Conservation (phyloP, 805 yeast species). For the Candida coquimbonensis region DNA sequence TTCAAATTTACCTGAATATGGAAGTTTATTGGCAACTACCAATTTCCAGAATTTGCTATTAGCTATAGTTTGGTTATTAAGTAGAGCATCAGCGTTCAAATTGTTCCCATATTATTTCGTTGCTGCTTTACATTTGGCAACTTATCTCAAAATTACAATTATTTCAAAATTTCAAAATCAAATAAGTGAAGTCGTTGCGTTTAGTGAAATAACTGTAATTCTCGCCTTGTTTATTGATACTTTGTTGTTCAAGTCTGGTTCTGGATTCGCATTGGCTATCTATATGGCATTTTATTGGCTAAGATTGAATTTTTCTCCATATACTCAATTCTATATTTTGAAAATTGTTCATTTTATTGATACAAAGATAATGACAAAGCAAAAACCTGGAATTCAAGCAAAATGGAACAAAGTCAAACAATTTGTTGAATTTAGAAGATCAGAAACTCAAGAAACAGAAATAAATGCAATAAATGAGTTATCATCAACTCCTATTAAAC, state of each 20-base stretch:
- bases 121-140: slow-evolving; percentile 50
- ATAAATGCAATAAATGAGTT: neutral
- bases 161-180: slow-evolving; percentile 31
- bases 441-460: slow-evolving; percentile 23
- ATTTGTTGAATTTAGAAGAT: slow-evolving; percentile 35
- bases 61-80: slow-evolving; percentile 52
- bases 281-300: slow-evolving; percentile 64
- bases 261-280: slow-evolving; percentile 60
- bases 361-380: slow-evolving; percentile 27
- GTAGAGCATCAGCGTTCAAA: slow-evolving; percentile 60
- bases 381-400: slow-evolving; percentile 20
- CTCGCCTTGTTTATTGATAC: slow-evolving; percentile 53
- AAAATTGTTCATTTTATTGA: slow-evolving; percentile 25
- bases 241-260: slow-evolving; percentile 50
- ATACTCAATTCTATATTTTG: slow-evolving; percentile 29
- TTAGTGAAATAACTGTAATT: slow-evolving; percentile 52
- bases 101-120: slow-evolving; percentile 52
- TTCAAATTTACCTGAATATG: slow-evolving; percentile 51
- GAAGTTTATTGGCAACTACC: slow-evolving; percentile 60
- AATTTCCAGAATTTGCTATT: slow-evolving; percentile 65
- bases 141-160: slow-evolving; percentile 32
- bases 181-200: slow-evolving; percentile 45
- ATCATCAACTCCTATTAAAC: neutral
- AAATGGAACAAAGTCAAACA: slow-evolving; percentile 34
- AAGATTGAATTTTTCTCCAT: slow-evolving; percentile 48